phyloP scores from a whole-genome alignment of 2,329 filamentous ascomycete genomes.

The Byssochlamys sp. region DNA sequence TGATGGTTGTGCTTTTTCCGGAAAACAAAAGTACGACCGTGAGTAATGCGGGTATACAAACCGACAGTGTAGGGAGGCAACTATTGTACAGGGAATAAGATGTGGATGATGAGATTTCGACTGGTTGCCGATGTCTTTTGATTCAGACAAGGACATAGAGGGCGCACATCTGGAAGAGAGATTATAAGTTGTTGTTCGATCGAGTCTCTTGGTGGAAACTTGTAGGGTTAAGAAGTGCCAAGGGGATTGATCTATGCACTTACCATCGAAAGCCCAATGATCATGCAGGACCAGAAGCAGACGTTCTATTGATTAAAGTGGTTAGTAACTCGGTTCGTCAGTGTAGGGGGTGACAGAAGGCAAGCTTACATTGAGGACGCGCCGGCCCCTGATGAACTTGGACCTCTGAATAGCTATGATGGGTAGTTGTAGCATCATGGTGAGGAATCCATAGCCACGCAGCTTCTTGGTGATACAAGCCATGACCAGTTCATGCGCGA shows the following conservation, averaged over 20 bases:
- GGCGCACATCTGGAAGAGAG: slow-evolving; percentile 43
- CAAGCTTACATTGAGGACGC: slow-evolving; percentile 58
- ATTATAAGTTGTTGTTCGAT: not conserved
- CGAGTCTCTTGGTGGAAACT: not conserved
- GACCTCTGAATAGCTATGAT: slow-evolving; percentile 87
- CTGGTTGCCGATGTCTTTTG: too few species aligned
- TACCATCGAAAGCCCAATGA: slow-evolving; percentile 71
- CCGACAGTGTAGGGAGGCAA: not conserved
- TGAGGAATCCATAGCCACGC: slow-evolving; percentile 81
- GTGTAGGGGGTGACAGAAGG: not conserved
- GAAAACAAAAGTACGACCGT: not conserved
- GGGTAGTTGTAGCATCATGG: slow-evolving; percentile 93
- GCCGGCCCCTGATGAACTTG: slow-evolving; percentile 61
- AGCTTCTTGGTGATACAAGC: slow-evolving; percentile 96
- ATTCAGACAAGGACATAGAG: slow-evolving; percentile 49
- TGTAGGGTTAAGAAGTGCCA: not conserved
- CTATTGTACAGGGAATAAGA: not conserved
- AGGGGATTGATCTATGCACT: slow-evolving; percentile 19
- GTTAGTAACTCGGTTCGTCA: slow-evolving; percentile 4
- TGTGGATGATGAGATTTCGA: not conserved
- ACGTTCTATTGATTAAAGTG: slow-evolving; percentile 48
- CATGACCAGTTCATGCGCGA: slow-evolving; percentile 93
- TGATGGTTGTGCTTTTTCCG: not conserved
- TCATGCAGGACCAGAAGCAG: slow-evolving; percentile 87
- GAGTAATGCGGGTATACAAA: not conserved